Conservation (phyloP, 148 eudicot species). For the Gaultheria prostrata region DNA sequence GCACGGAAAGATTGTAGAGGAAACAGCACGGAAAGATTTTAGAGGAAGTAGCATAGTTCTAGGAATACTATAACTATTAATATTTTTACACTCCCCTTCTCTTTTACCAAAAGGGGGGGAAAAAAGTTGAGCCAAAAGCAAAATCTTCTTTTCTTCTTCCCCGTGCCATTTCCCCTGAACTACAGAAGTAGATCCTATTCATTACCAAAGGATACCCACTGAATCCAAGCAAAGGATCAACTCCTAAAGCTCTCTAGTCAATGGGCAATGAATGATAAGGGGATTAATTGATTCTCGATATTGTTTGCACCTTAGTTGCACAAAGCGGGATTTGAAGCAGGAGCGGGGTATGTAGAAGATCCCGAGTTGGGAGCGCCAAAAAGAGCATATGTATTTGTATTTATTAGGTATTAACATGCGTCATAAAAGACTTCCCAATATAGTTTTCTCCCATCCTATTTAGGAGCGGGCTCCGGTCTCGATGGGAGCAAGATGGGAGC, state of each 20-base stretch:
- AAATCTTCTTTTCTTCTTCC: background rate
- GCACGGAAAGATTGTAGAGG: constrained; percentile 1
- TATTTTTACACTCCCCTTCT: background rate
- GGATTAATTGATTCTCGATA: background rate
- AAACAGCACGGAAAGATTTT: no score
- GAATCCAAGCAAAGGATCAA: background rate
- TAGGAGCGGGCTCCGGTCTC: no score
- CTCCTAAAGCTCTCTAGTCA: background rate
- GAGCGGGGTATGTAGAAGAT: no score
- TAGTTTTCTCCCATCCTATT: no score
- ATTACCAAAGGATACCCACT: background rate
- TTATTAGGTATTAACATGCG: no score
- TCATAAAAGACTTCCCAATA: no score
- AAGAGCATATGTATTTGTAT: no score
- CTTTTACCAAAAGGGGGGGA: background rate
- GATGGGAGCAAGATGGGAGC: no score
- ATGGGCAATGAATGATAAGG: background rate
- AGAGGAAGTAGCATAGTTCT: no score
- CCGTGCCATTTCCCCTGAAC: background rate
- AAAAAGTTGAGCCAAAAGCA: background rate
- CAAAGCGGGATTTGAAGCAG: no score
- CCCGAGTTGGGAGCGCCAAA: no score
- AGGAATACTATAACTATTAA: background rate
- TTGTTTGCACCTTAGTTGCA: background rate
- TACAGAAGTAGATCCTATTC: background rate